These are phyloP conservation scores for Ophiobolus disseminans DNA, from an alignment of 2,329 filamentous ascomycete species.

Conservation along the genomic window DNA sequence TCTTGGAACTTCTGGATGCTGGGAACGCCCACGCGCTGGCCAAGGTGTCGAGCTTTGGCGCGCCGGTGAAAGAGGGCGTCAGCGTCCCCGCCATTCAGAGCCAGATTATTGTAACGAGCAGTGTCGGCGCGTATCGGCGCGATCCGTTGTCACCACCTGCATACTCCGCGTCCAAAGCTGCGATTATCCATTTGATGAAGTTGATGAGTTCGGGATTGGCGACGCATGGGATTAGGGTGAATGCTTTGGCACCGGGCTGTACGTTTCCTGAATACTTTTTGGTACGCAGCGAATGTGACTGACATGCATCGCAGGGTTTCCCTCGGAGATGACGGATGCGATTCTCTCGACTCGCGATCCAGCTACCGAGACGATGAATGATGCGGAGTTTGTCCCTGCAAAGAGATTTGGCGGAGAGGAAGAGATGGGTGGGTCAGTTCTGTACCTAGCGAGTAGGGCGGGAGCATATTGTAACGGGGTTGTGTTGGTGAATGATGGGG, in stretches of 20 bases:
- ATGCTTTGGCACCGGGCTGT: slow-evolving; percentile 57
- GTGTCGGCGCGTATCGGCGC: slow-evolving; percentile 12
- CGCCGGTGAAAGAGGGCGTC: slow-evolving; percentile 7
- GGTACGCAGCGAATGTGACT: neutral
- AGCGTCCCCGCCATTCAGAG: slow-evolving; percentile 17
- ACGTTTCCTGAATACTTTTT: neutral
- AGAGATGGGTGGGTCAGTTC: slow-evolving; percentile 54
- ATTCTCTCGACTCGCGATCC: slow-evolving; percentile 2
- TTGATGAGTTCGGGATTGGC: slow-evolving; percentile 51
- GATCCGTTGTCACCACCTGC: slow-evolving; percentile 5
- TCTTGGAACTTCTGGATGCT: slow-evolving; percentile 50
- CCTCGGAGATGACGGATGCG: slow-evolving; percentile 20
- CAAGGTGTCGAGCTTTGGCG: slow-evolving; percentile 1
- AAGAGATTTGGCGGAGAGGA: slow-evolving; percentile 49
- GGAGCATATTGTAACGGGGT: slow-evolving; percentile 45
- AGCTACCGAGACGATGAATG: slow-evolving; percentile 2
- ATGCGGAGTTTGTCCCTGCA: slow-evolving; percentile 15
- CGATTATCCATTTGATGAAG: slow-evolving; percentile 56
- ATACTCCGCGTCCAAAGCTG: slow-evolving; percentile 51
- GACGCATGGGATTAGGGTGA: slow-evolving; percentile 54
- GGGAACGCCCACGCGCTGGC: slow-evolving; percentile 38
- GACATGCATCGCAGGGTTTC: slow-evolving; percentile 13
- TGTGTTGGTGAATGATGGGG: slow-evolving; percentile 22
- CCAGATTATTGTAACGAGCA: slow-evolving; percentile 23
- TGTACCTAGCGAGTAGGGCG: slow-evolving; percentile 54